phyloP scores from a whole-genome alignment of 2,329 filamentous ascomycete genomes.

The Penicillium sp. region DNA sequence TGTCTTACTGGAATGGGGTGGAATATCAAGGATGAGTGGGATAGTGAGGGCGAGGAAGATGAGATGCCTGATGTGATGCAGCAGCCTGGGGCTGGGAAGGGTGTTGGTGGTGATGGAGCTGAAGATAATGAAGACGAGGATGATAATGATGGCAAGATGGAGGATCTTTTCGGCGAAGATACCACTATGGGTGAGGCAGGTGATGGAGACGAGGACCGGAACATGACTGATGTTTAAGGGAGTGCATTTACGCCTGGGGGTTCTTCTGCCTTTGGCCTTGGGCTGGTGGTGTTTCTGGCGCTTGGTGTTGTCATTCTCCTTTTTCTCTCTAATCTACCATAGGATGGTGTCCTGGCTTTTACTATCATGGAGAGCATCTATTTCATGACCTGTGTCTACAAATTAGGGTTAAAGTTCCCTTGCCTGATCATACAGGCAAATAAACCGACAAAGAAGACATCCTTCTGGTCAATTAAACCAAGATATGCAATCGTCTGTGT shows the following conservation, averaged over 20 bases:
- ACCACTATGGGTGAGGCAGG: slow-evolving; percentile 39
- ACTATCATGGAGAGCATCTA: not conserved
- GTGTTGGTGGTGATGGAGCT: slow-evolving; percentile 35
- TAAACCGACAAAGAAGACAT: slow-evolving; percentile 5
- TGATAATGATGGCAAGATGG: slow-evolving; percentile 49
- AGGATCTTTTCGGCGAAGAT: slow-evolving; percentile 50
- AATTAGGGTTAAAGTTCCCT: not conserved
- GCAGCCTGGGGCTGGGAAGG: slow-evolving; percentile 24
- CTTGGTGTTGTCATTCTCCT: slow-evolving; percentile 12
- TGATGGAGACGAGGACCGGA: slow-evolving; percentile 42
- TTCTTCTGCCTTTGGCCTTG: slow-evolving; percentile 1
- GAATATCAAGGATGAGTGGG: slow-evolving; percentile 59
- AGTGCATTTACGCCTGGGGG: not conserved
- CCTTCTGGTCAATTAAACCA: slow-evolving; percentile 14
- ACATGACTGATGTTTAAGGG: slow-evolving; percentile 44
- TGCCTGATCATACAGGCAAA: not conserved
- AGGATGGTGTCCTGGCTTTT: not conserved
- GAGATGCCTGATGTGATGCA: slow-evolving; percentile 23
- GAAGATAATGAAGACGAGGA: slow-evolving; percentile 41
- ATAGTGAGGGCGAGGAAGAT: slow-evolving; percentile 54
- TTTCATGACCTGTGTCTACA: not conserved
- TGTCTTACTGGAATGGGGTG: slow-evolving; percentile 58
- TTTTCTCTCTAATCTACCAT: slow-evolving; percentile 3
- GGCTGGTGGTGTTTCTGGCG: slow-evolving; percentile 22
- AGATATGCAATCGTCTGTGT: slow-evolving; percentile 17